These are phyloP conservation scores for Zygosaccharomyces pseudorouxii DNA, from an alignment of 805 yeast species.

Conservation along the genomic window DNA sequence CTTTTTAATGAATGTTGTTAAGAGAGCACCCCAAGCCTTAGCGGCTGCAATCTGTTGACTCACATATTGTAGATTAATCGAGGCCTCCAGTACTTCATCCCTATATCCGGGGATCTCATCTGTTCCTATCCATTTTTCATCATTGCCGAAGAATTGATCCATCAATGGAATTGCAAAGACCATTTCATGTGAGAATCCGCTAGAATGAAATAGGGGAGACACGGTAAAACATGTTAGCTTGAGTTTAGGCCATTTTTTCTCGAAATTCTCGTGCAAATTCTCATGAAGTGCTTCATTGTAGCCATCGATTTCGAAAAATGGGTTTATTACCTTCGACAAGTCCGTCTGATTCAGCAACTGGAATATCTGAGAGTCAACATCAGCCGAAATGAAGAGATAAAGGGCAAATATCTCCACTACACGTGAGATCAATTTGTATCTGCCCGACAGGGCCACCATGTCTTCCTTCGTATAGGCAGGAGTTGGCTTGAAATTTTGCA, in stretches of 20 bases:
- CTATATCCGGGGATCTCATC: slow-evolving; percentile 36
- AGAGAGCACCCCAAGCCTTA: slow-evolving; percentile 71
- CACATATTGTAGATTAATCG: slow-evolving; percentile 58
- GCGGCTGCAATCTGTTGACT: slow-evolving; percentile 66
- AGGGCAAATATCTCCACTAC: slow-evolving; percentile 74
- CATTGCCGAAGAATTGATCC: slow-evolving; percentile 50
- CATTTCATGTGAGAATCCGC: slow-evolving; percentile 48
- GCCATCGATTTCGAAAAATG: slow-evolving; percentile 42
- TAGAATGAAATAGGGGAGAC: slow-evolving; percentile 42
- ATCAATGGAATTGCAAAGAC: slow-evolving; percentile 58
- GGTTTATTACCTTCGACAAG: slow-evolving; percentile 33
- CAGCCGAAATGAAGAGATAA: slow-evolving; percentile 54
- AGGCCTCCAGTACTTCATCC: slow-evolving; percentile 50
- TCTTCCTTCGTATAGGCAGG: slow-evolving; percentile 15
- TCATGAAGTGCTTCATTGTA: slow-evolving; percentile 46
- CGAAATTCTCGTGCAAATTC: slow-evolving; percentile 44
- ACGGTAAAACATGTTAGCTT: slow-evolving; percentile 49
- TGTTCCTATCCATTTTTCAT: slow-evolving; percentile 42
- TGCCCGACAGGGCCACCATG: slow-evolving; percentile 44
- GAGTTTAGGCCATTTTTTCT: slow-evolving; percentile 43
- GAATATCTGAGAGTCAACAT: slow-evolving; percentile 41
- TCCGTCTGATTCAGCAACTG: slow-evolving; percentile 38
- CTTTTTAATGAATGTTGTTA: slow-evolving; percentile 59
- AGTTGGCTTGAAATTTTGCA: slow-evolving; percentile 30
- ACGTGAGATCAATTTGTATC: slow-evolving; percentile 56